Conservation (phyloP, 257 asterid genomes). For the Voacanga thouarsii region DNA sequence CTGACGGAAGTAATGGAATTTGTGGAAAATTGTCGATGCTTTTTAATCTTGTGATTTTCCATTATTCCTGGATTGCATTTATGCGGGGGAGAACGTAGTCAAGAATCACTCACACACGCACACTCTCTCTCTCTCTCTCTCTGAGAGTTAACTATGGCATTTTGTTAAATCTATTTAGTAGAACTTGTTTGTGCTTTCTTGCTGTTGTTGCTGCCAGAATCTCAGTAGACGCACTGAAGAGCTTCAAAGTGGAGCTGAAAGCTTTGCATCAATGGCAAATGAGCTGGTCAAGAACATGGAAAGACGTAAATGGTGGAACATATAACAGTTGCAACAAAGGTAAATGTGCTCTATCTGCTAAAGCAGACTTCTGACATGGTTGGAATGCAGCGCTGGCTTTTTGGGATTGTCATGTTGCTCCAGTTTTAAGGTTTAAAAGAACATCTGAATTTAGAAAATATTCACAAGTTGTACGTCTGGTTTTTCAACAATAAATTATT, state of each 20-base stretch:
- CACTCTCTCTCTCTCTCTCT: neutral
- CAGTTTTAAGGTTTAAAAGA: neutral
- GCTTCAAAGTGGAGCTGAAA: conserved; percentile 69
- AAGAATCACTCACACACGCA: neutral
- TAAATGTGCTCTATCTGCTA: conserved; percentile 8
- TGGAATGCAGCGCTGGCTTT: neutral
- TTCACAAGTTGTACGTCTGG: neutral
- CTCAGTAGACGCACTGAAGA: conserved; percentile 63
- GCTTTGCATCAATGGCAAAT: conserved; percentile 62
- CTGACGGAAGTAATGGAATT: conserved; percentile 1
- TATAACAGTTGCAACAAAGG: conserved; percentile 17
- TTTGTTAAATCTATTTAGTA: neutral
- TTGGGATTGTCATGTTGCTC: neutral
- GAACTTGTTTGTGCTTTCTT: conserved; percentile 11
- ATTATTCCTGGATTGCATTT: neutral
- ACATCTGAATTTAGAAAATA: neutral
- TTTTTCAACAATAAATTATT: neutral
- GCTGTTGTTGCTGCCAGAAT: conserved; percentile 38
- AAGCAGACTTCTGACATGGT: neutral
- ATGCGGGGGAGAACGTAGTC: neutral
- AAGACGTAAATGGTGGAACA: conserved; percentile 81
- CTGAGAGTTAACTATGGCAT: neutral
- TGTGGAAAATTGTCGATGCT: neutral
- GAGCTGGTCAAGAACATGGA: conserved; percentile 85
- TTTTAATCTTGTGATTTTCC: neutral